Conservation (phyloP, 108 stramenopile species). For the Bacterosira constricta region DNA sequence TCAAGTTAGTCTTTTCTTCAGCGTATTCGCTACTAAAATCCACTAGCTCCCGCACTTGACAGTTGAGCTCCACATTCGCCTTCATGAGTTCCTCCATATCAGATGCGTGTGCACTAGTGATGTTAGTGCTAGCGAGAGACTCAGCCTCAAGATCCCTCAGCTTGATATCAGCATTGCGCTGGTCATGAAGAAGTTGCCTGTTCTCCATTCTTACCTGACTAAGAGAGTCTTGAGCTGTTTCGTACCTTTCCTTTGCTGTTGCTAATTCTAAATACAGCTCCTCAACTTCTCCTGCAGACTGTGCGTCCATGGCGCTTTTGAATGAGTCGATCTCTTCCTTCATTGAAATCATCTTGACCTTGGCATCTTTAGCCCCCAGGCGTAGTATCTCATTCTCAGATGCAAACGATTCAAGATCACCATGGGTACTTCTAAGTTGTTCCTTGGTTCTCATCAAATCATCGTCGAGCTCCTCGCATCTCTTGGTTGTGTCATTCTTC, state of each 20-base stretch:
- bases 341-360: conserved; percentile 15
- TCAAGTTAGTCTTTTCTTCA: conserved; percentile 14
- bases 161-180: conserved; percentile 2
- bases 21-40: neutral
- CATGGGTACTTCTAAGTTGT: conserved; percentile 2
- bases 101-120: neutral
- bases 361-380: neutral
- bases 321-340: conserved; percentile 15
- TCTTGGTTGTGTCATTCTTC: conserved; percentile 5
- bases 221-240: conserved; percentile 1
- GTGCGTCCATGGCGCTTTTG: neutral
- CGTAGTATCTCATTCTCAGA: conserved; percentile 4
- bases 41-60: neutral
- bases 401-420: neutral
- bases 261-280: neutral
- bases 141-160: conserved; percentile 2
- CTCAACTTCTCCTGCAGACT: conserved; percentile 4
- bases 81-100: conserved; percentile 2
- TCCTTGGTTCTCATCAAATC: conserved; percentile 11
- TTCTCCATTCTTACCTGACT: conserved; percentile 8
- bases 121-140: neutral
- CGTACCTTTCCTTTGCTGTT: conserved; percentile 14
- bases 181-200: neutral
- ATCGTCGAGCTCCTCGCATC: conserved; percentile 2
- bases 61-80: conserved; percentile 6